Conservation (phyloP, 768 basidiomycete species). For the Naganishia friedmannii region DNA sequence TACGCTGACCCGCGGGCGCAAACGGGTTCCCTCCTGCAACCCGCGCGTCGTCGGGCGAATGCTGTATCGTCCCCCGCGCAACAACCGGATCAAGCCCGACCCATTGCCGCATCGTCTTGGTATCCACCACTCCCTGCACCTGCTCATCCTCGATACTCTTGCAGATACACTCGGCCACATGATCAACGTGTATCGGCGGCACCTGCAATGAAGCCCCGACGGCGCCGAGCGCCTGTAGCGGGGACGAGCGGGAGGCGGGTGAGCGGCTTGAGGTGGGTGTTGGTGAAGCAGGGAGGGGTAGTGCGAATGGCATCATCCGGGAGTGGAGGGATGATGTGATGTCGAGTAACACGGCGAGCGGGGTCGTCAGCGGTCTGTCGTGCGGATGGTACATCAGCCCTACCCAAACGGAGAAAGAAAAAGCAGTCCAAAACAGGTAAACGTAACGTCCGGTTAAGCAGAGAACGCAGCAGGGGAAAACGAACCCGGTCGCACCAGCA, state of each 20-base stretch:
- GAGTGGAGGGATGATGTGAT: slow-evolving; percentile 71
- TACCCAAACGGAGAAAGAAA: neutral
- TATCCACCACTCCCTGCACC: slow-evolving; percentile 55
- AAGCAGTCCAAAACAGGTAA: neutral
- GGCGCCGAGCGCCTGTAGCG: slow-evolving; percentile 37
- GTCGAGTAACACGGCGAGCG: slow-evolving; percentile 77
- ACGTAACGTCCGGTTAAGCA: no score
- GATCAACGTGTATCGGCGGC: slow-evolving; percentile 92
- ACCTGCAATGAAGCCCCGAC: slow-evolving; percentile 64
- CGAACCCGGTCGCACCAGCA: slow-evolving; percentile 87
- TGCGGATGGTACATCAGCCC: slow-evolving; percentile 97
- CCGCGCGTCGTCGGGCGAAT: neutral
- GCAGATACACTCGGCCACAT: slow-evolving; percentile 80
- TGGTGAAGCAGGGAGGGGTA: slow-evolving; percentile 52
- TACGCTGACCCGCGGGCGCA: neutral
- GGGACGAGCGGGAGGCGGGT: slow-evolving; percentile 61
- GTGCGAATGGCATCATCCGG: slow-evolving; percentile 53
- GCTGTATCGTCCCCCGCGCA: no score
- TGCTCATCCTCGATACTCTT: slow-evolving; percentile 58
- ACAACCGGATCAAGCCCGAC: slow-evolving; percentile 42
- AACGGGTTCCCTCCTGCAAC: neutral
- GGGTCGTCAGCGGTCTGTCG: slow-evolving; percentile 80
- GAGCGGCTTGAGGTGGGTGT: slow-evolving; percentile 48
- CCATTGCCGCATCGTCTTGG: slow-evolving; percentile 61
- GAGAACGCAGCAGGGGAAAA: neutral